These are phyloP conservation scores for Russula brevipes DNA, from an alignment of 768 basidiomycete genomes.

Conservation along the genomic window DNA sequence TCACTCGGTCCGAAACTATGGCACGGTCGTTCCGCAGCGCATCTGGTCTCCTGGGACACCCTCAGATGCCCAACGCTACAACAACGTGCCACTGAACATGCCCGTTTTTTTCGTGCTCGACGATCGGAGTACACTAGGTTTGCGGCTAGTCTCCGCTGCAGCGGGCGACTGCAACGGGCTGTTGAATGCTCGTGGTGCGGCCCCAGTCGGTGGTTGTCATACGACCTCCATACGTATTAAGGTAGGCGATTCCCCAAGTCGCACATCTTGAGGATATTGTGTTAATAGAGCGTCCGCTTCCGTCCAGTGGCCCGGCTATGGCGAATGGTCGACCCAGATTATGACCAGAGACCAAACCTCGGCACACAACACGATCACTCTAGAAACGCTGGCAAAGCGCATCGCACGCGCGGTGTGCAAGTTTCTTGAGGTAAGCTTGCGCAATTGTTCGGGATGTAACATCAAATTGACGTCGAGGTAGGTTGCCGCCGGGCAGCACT, in stretches of 20 bases:
- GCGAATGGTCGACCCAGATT: conserved; percentile 5
- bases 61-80: conserved; percentile 11
- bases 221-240: conserved; percentile 10
- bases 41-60: conserved; percentile 4
- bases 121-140: background rate
- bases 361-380: background rate
- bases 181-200: background rate
- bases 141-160: background rate
- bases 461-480: background rate
- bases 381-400: background rate
- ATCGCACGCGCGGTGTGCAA: conserved; percentile 11
- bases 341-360: conserved; percentile 13
- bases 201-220: background rate
- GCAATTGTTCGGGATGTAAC: background rate
- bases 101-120: conserved; percentile 21
- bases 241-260: background rate
- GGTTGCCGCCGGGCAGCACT: background rate
- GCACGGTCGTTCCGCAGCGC: conserved; percentile 10
- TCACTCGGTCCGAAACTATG: background rate
- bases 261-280: background rate
- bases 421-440: conserved; percentile 9
- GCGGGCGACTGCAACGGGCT: background rate
- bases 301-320: conserved; percentile 18
- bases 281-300: background rate
- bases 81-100: background rate